Conservation (phyloP, 495 filamentous ascomycete species). For the Penicillium maclennaniae region DNA sequence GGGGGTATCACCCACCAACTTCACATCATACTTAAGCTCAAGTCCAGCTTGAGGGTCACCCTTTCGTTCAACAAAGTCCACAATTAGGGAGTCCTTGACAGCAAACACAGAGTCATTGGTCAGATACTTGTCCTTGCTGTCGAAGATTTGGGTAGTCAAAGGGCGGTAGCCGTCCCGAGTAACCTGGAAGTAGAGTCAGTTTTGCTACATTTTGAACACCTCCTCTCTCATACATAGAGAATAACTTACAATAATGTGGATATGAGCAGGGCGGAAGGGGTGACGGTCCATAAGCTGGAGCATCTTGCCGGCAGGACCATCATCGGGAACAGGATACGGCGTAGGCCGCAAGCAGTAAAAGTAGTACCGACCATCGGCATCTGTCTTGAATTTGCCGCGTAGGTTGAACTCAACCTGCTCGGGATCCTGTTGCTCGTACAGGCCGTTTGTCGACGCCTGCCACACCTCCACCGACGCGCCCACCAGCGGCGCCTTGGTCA, state of each 20-base stretch:
- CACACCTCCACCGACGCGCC: conserved; percentile 69
- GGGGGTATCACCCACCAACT: conserved; percentile 21
- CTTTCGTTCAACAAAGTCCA: conserved; percentile 58
- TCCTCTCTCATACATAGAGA: conserved; percentile 5
- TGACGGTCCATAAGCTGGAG: conserved; percentile 61
- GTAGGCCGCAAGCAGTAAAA: conserved; percentile 68
- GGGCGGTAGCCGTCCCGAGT: conserved; percentile 48
- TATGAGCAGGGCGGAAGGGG: conserved; percentile 80
- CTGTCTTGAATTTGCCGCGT: conserved; percentile 66
- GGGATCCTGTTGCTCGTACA: conserved; percentile 77
- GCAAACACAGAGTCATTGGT: conserved; percentile 70
- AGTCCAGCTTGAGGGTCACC: conserved; percentile 61
- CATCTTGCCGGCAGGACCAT: conserved; percentile 53
- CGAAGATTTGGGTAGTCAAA: conserved; percentile 72
- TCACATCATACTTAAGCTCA: conserved; percentile 58
- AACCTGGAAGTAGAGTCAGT: conserved; percentile 30
- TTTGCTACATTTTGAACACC: not conserved
- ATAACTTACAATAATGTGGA: conserved; percentile 69
- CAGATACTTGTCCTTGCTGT: conserved; percentile 58
- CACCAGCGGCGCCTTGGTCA: conserved; percentile 55
- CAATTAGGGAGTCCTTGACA: conserved; percentile 69
- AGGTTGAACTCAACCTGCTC: conserved; percentile 71
- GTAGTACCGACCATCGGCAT: conserved; percentile 58
- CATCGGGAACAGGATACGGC: conserved; percentile 66
- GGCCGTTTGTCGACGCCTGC: conserved; percentile 71